These are phyloP conservation scores for Chlorella vulgaris DNA, from an alignment of 139 green algal genomes.

Conservation along the genomic window DNA sequence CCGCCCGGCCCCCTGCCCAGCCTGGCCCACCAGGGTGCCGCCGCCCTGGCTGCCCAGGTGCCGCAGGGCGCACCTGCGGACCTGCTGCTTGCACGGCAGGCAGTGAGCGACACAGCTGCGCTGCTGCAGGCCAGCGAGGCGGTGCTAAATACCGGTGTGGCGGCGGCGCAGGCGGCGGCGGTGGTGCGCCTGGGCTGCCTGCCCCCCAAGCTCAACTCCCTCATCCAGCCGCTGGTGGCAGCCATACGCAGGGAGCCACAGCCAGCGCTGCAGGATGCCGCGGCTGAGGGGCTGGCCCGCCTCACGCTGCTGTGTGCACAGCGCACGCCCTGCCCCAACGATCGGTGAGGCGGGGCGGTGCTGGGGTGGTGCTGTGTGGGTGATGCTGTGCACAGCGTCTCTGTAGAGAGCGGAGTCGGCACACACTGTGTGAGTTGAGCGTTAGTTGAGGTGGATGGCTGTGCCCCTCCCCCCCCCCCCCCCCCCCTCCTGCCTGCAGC, in stretches of 20 bases:
- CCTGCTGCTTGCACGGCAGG: slow-evolving; percentile 21
- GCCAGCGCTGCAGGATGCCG: slow-evolving; percentile 56
- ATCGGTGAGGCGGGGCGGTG: slow-evolving; percentile 56
- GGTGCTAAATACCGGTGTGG: slow-evolving; percentile 55
- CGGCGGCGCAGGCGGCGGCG: slow-evolving; percentile 65
- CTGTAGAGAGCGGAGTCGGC: too few species aligned
- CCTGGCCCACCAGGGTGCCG: slow-evolving; percentile 1
- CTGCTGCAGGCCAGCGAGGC: slow-evolving; percentile 49
- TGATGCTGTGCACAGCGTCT: too few species aligned
- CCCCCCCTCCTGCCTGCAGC: slow-evolving; percentile 6
- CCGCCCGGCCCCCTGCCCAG: background rate
- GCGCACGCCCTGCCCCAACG: slow-evolving; percentile 80
- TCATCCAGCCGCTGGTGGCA: slow-evolving; percentile 94
- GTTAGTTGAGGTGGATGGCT: too few species aligned
- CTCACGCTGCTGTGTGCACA: slow-evolving; percentile 65
- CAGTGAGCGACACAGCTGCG: background rate
- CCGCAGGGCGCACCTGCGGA: slow-evolving; percentile 2
- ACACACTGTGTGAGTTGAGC: too few species aligned
- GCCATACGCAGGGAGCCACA: slow-evolving; percentile 77
- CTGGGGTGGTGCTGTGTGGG: too few species aligned
- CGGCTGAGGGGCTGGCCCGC: slow-evolving; percentile 71
- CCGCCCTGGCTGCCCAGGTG: slow-evolving; percentile 30
- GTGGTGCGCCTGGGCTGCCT: slow-evolving; percentile 61
- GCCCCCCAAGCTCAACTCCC: slow-evolving; percentile 88
- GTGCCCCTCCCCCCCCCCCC: background rate